These are phyloP conservation scores for Cicer judaicum DNA, from an alignment of 306 rosid genomes.

Conservation along the genomic window DNA sequence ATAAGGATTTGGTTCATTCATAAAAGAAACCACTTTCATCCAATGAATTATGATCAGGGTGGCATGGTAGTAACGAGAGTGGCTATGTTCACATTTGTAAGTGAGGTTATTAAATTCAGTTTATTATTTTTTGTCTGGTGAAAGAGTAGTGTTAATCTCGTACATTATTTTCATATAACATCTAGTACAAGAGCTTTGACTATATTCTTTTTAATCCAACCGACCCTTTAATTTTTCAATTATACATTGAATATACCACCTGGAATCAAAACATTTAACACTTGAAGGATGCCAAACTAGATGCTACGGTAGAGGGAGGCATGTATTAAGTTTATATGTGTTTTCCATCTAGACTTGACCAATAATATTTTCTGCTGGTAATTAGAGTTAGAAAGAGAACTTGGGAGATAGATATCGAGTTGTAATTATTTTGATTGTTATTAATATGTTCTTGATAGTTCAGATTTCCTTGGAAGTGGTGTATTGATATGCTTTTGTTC, in stretches of 20 bases:
- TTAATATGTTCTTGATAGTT: background rate
- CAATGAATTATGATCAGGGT: background rate
- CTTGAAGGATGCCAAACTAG: slow-evolving; percentile 1
- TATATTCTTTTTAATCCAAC: background rate
- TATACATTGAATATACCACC: background rate
- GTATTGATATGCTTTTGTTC: slow-evolving; percentile 24
- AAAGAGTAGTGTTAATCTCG: background rate
- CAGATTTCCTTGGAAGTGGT: no score
- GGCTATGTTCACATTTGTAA: background rate
- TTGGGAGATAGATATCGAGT: background rate
- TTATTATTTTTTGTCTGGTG: background rate
- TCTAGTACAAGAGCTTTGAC: background rate
- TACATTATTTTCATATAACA: background rate
- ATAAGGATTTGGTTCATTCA: background rate
- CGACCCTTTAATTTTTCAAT: background rate
- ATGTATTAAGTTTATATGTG: background rate
- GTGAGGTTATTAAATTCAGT: background rate
- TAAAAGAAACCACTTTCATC: slow-evolving; percentile 1
- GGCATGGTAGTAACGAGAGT: background rate
- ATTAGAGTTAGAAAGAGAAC: background rate
- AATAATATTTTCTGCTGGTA: slow-evolving; percentile 16
- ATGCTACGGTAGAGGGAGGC: background rate
- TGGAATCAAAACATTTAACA: background rate
- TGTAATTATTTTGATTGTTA: background rate
- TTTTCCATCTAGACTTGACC: slow-evolving; percentile 1